Conservation (phyloP, 768 basidiomycete genomes). For the Leucocoprinus leucothites region DNA sequence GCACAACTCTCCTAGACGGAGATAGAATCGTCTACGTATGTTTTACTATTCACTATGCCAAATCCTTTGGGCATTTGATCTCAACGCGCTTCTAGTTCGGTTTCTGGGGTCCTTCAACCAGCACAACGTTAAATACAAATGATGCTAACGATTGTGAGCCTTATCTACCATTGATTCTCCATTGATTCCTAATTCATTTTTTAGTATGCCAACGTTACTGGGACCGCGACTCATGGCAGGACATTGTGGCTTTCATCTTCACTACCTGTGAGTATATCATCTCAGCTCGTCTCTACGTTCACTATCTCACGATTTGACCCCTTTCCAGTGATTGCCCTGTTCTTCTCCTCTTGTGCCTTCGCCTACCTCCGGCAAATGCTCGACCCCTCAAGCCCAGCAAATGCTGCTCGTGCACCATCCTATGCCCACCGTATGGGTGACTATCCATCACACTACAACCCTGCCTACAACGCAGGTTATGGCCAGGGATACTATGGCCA, state of each 20-base stretch:
- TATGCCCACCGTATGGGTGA: conserved; percentile 32
- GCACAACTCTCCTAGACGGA: conserved; percentile 37
- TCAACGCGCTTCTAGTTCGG: conserved; percentile 37
- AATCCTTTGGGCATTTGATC: neutral
- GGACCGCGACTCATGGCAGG: conserved; percentile 62
- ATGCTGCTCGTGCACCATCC: conserved; percentile 45
- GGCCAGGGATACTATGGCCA: conserved; percentile 46
- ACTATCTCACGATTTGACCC: neutral
- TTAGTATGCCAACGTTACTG: conserved; percentile 64
- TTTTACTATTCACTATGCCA: neutral
- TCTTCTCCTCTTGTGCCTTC: conserved; percentile 69
- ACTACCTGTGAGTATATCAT: conserved; percentile 44
- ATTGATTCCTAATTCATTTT: conserved; percentile 12
- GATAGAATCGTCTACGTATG: conserved; percentile 34
- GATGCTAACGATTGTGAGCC: conserved; percentile 49
- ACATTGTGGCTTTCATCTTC: conserved; percentile 62
- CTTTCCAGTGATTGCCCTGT: conserved; percentile 52
- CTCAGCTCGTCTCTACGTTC: too few species aligned
- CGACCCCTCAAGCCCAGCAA: conserved; percentile 60
- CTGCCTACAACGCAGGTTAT: conserved; percentile 49
- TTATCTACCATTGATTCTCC: neutral
- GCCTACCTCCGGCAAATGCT: conserved; percentile 73
- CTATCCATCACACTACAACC: conserved; percentile 54
- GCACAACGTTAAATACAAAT: conserved; percentile 22
- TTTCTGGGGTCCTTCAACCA: conserved; percentile 47